Evolutionary conservation across 805 yeast genomes (phyloP).

Genomic region (Saturnispora besseyi): DNA sequence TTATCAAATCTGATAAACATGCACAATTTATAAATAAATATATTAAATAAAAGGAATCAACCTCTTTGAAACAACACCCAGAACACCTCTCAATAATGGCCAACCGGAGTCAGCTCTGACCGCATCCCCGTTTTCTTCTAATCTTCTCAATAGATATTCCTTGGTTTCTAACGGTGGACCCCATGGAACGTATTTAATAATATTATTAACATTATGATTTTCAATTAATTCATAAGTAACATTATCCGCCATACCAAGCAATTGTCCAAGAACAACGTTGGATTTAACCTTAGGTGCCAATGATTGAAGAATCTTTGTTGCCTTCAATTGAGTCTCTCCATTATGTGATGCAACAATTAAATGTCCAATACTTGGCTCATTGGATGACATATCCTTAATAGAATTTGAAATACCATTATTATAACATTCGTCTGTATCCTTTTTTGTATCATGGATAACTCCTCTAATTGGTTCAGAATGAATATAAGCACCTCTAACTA

Average conservation of each 20-base stretch:
- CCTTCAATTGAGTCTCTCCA: constrained; percentile 63
- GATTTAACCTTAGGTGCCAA: constrained; percentile 29
- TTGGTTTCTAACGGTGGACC: constrained; percentile 93
- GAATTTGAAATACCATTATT: constrained; percentile 59
- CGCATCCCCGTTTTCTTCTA: constrained; percentile 95
- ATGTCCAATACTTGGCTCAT: constrained; percentile 48
- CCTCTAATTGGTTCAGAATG: constrained; percentile 75
- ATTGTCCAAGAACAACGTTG: constrained; percentile 79
- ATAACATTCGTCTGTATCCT: constrained; percentile 71
- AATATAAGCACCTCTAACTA: constrained; percentile 93
- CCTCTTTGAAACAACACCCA: constrained; percentile 29
- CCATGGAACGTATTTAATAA: constrained; percentile 95
- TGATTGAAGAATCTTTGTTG: constrained; percentile 44
- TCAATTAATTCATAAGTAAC: constrained; percentile 66
- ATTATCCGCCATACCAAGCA: constrained; percentile 93
- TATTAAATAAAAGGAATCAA: constrained; percentile 22
- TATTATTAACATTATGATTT: constrained; percentile 56
- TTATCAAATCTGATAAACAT: constrained; percentile 34
- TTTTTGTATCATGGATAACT: constrained; percentile 68
- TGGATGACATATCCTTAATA: constrained; percentile 46
- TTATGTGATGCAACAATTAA: constrained; percentile 91
- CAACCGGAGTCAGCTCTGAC: constrained; percentile 78
- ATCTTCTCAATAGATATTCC: constrained; percentile 78
- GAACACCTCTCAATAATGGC: constrained; percentile 54
- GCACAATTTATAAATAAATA: constrained; percentile 33